These are phyloP conservation scores for Penicillium daleae DNA, from an alignment of 495 filamentous ascomycete genomes.

Conservation along the genomic window DNA sequence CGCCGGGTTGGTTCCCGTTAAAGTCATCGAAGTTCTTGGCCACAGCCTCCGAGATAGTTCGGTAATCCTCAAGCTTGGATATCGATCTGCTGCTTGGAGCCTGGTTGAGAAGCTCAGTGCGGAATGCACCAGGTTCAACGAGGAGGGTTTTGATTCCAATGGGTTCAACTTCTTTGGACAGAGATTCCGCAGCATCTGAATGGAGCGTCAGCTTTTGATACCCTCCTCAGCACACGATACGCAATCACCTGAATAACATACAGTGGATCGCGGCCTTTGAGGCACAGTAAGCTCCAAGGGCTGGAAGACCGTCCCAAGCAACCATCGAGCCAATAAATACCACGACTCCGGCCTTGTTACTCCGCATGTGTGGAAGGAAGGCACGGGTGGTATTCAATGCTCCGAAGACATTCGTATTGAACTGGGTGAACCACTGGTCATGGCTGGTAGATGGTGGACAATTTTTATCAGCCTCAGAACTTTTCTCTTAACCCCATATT, in stretches of 20 bases:
- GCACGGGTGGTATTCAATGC: constrained; percentile 49
- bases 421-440: constrained; percentile 16
- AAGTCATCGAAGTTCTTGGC: neutral
- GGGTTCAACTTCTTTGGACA: constrained; percentile 49
- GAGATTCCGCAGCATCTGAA: constrained; percentile 45
- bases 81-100: neutral
- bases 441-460: constrained; percentile 1
- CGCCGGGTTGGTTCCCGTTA: constrained; percentile 42
- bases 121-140: constrained; percentile 46
- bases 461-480: neutral
- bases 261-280: constrained; percentile 57
- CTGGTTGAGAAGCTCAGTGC: constrained; percentile 42
- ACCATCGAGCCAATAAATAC: constrained; percentile 51
- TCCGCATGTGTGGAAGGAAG: constrained; percentile 52
- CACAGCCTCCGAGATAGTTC: constrained; percentile 3
- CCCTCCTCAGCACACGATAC: neutral
- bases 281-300: constrained; percentile 49
- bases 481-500: neutral
- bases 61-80: constrained; percentile 12
- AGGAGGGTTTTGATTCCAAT: constrained; percentile 25
- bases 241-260: constrained; percentile 11
- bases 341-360: constrained; percentile 41
- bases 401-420: constrained; percentile 49
- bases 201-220: neutral
- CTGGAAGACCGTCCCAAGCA: constrained; percentile 42